phyloP scores from a whole-genome alignment of 352 stramenopile species.

The Blastocystis sp. region DNA sequence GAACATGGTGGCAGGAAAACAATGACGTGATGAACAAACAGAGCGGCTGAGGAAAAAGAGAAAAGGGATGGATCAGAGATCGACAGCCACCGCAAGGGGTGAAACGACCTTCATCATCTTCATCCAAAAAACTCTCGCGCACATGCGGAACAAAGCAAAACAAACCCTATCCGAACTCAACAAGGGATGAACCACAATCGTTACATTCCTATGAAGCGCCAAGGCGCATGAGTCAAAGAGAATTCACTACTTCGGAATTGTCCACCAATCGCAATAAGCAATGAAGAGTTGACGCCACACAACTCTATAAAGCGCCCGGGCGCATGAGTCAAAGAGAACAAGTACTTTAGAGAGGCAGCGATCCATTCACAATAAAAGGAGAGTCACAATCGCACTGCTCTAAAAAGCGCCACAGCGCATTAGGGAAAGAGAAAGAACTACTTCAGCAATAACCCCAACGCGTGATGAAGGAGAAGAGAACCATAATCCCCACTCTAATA shows the following conservation, averaged over 20 bases:
- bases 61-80: conserved; percentile 60
- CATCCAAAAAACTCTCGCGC: conserved; percentile 68
- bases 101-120: conserved; percentile 55
- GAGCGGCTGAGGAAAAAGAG: neutral
- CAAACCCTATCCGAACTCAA: conserved; percentile 8
- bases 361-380: neutral
- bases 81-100: conserved; percentile 26
- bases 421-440: conserved; percentile 11
- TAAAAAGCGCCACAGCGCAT: conserved; percentile 21
- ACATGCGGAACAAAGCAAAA: conserved; percentile 37
- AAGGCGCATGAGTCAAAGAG: conserved; percentile 54
- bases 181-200: conserved; percentile 25
- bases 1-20: conserved; percentile 19
- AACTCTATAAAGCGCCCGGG: neutral
- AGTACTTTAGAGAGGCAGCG: neutral
- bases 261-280: too few relatives aligned
- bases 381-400: neutral
- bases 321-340: neutral
- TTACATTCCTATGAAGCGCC: conserved; percentile 52
- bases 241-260: conserved; percentile 5
- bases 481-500: neutral
- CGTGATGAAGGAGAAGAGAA: too few relatives aligned
- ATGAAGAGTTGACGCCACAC: neutral
- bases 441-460: too few relatives aligned
- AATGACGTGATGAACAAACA: neutral